These are phyloP conservation scores for Striga hermonthica DNA, from an alignment of 305 asterid species.

Conservation along the genomic window DNA sequence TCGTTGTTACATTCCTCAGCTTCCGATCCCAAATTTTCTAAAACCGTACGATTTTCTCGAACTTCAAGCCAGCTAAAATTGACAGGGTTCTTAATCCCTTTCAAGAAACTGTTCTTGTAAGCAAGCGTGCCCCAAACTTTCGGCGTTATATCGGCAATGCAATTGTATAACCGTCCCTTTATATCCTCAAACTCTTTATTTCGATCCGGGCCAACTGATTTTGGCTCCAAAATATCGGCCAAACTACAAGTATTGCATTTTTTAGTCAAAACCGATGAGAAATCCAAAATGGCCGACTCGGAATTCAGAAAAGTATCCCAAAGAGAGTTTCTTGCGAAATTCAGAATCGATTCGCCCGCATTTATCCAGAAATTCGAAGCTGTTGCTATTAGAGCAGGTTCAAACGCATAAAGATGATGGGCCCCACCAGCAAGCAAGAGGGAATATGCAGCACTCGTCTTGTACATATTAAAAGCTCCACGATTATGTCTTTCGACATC, in stretches of 20 bases:
- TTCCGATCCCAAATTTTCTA: slow-evolving; percentile 22
- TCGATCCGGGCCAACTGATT: neutral
- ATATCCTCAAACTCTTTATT: slow-evolving; percentile 35
- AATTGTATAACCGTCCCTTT: slow-evolving; percentile 33
- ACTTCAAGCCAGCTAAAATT: slow-evolving; percentile 41
- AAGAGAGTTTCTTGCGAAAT: slow-evolving; percentile 36
- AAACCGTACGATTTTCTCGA: slow-evolving; percentile 8
- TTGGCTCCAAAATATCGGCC: slow-evolving; percentile 3
- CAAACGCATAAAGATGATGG: slow-evolving; percentile 54
- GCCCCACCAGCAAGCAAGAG: slow-evolving; percentile 55
- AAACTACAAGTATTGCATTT: slow-evolving; percentile 35
- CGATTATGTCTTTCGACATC: slow-evolving; percentile 27
- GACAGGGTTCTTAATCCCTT: slow-evolving; percentile 40
- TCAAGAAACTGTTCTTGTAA: slow-evolving; percentile 40
- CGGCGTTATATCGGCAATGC: slow-evolving; percentile 38
- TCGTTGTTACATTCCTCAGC: slow-evolving; percentile 5
- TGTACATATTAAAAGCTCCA: slow-evolving; percentile 42
- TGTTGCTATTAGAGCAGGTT: slow-evolving; percentile 46
- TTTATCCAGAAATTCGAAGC: slow-evolving; percentile 48
- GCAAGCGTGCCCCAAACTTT: slow-evolving; percentile 51
- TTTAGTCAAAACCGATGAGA: slow-evolving; percentile 18
- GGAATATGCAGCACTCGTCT: slow-evolving; percentile 62
- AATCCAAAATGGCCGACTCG: slow-evolving; percentile 21
- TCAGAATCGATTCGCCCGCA: slow-evolving; percentile 61
- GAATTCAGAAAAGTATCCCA: slow-evolving; percentile 30